Evolutionary conservation across 2,329 filamentous ascomycete genomes (phyloP).

Genomic region (Trichoderma sp.): DNA sequence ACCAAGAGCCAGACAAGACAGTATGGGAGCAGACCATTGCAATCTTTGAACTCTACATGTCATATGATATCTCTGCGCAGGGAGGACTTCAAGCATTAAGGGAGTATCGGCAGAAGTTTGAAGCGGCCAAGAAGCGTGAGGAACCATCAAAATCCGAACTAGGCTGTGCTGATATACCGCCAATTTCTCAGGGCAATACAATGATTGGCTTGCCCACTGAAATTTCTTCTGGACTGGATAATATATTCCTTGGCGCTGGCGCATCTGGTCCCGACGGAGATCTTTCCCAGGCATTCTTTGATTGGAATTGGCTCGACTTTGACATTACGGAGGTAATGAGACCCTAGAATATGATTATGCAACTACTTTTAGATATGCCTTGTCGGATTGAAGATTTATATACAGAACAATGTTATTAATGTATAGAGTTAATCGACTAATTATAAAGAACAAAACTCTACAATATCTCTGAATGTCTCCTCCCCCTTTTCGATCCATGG

Average conservation of each 20-base stretch:
- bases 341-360: not conserved
- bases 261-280: not conserved
- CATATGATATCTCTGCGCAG: constrained; percentile 19
- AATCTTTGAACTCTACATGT: constrained; percentile 14
- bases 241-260: not conserved
- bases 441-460: not conserved
- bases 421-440: not conserved
- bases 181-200: not conserved
- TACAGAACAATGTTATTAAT: not conserved
- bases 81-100: constrained; percentile 10
- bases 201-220: not conserved
- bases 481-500: constrained; percentile 11
- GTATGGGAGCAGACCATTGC: constrained; percentile 18
- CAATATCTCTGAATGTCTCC: constrained; percentile 3
- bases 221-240: not conserved
- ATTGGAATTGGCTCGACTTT: constrained; percentile 25
- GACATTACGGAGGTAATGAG: constrained; percentile 14
- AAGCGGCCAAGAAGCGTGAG: constrained; percentile 2
- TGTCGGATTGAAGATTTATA: not conserved
- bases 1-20: constrained; percentile 17
- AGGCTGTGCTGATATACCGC: not conserved
- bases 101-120: constrained; percentile 19
- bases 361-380: not conserved
- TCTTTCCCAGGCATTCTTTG: constrained; percentile 2
- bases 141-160: not conserved